Evolutionary conservation across 345 rosid genomes (phyloP).

Genomic region (Pelargonium nanum): DNA sequence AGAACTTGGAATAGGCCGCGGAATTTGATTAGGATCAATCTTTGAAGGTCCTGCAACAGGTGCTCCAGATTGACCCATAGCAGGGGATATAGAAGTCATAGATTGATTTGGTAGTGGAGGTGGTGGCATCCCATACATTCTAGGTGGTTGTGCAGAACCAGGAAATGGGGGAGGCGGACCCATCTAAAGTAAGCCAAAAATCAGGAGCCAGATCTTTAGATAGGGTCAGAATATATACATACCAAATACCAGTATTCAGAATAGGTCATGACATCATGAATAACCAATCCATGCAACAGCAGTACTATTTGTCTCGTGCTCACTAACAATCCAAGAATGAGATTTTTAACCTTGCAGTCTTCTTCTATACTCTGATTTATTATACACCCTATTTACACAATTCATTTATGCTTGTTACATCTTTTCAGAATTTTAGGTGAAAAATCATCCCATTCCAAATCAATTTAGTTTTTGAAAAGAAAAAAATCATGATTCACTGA

Average conservation of each 20-base stretch:
- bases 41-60: constrained; percentile 57
- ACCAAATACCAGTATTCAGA: not conserved
- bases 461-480: too few species aligned
- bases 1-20: constrained; percentile 79
- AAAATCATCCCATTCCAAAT: too few species aligned
- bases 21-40: constrained; percentile 95
- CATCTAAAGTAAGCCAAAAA: constrained; percentile 36
- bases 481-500: too few species aligned
- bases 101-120: constrained; percentile 61
- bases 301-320: too few species aligned
- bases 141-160: constrained; percentile 58
- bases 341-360: too few species aligned
- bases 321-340: too few species aligned
- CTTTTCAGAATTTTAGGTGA: too few species aligned
- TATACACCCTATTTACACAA: too few species aligned
- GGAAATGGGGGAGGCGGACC: constrained; percentile 46
- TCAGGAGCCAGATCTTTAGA: constrained; percentile 7
- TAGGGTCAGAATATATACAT: constrained; percentile 3
- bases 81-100: constrained; percentile 69
- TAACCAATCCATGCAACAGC: too few species aligned
- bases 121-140: constrained; percentile 74
- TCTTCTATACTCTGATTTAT: too few species aligned
- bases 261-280: too few species aligned
- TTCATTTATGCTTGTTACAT: too few species aligned
- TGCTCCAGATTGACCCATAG: constrained; percentile 68